These are phyloP conservation scores for Penicillium manginii DNA, from an alignment of 495 filamentous ascomycete species.

Conservation along the genomic window DNA sequence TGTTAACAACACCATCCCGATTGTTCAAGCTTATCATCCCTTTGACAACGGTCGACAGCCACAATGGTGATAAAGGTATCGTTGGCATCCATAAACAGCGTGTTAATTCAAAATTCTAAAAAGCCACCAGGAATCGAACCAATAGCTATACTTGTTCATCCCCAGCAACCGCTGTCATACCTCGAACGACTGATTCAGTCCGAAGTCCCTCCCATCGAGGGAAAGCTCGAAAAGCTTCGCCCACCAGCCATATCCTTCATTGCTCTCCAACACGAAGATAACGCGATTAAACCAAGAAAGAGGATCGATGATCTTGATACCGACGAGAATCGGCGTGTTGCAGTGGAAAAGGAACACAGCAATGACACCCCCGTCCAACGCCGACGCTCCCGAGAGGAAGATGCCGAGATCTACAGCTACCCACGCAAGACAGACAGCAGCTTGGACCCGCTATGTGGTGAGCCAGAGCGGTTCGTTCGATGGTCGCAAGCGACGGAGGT, in stretches of 20 bases:
- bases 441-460: conserved; percentile 17
- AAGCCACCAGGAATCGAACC: conserved; percentile 67
- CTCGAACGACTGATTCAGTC: conserved; percentile 89
- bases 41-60: conserved; percentile 63
- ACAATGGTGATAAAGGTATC: conserved; percentile 50
- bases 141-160: conserved; percentile 85
- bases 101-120: background rate
- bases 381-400: conserved; percentile 29
- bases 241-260: conserved; percentile 78
- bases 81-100: background rate
- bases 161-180: conserved; percentile 91
- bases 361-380: conserved; percentile 11
- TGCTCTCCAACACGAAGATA: conserved; percentile 71
- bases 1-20: conserved; percentile 86
- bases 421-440: conserved; percentile 34
- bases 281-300: conserved; percentile 54
- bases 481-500: conserved; percentile 91
- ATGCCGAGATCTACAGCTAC: conserved; percentile 41
- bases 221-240: conserved; percentile 60
- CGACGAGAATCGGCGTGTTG: conserved; percentile 22
- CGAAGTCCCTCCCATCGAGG: conserved; percentile 74
- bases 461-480: conserved; percentile 68
- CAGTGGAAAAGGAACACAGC: conserved; percentile 10
- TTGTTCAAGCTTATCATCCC: conserved; percentile 90
- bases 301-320: conserved; percentile 50